These are phyloP conservation scores for Phytophthora cajani DNA, from an alignment of 352 stramenopile species.

Conservation along the genomic window DNA sequence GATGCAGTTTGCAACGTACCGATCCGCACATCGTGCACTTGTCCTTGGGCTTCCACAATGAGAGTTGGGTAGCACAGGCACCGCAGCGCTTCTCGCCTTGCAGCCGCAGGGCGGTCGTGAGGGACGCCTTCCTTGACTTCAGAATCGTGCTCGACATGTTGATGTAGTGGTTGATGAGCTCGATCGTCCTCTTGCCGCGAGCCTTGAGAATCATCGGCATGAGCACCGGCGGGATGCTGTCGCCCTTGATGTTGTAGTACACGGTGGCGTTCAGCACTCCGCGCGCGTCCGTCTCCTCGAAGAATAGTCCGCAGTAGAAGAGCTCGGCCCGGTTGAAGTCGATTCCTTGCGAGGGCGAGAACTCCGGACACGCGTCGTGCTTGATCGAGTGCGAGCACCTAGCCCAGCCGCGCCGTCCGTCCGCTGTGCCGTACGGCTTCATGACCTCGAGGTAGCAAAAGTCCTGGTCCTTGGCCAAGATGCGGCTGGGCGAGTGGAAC, in stretches of 20 bases:
- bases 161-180: slow-evolving; percentile 77
- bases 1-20: slow-evolving; percentile 42
- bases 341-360: slow-evolving; percentile 36
- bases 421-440: slow-evolving; percentile 61
- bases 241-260: slow-evolving; percentile 64
- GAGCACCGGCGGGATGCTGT: slow-evolving; percentile 52
- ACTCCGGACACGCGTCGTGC: slow-evolving; percentile 63
- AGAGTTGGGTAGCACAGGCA: slow-evolving; percentile 65
- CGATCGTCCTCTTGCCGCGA: slow-evolving; percentile 61
- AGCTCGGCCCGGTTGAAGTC: slow-evolving; percentile 60
- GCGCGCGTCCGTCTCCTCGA: slow-evolving; percentile 61
- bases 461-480: slow-evolving; percentile 68
- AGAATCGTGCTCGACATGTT: slow-evolving; percentile 58
- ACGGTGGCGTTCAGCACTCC: slow-evolving; percentile 64
- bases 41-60: slow-evolving; percentile 61
- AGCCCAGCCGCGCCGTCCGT: slow-evolving; percentile 71
- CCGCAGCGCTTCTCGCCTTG: slow-evolving; percentile 66
- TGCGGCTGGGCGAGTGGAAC: slow-evolving; percentile 61
- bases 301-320: slow-evolving; percentile 73
- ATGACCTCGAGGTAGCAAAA: slow-evolving; percentile 82
- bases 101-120: slow-evolving; percentile 56
- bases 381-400: slow-evolving; percentile 78
- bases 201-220: slow-evolving; percentile 62
- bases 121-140: slow-evolving; percentile 36
- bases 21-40: slow-evolving; percentile 69